Evolutionary conservation across 2,329 filamentous ascomycete species (phyloP).

Genomic region (Talaromyces albobiverticillius): DNA sequence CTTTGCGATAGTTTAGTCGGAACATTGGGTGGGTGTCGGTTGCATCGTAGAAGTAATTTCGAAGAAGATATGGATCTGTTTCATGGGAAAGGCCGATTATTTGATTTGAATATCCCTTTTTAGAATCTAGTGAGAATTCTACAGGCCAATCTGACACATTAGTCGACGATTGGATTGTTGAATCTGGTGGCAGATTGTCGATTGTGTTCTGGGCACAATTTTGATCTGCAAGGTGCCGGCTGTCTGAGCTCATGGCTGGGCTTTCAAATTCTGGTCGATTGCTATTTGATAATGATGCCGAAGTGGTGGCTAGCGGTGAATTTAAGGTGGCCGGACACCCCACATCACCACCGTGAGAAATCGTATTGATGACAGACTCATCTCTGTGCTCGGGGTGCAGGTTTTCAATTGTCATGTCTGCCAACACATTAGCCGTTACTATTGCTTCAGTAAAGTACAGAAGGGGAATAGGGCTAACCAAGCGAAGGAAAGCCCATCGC

Average conservation of each 20-base stretch:
- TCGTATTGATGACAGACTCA: background rate
- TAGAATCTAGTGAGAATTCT: conserved; percentile 1
- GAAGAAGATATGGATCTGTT: conserved; percentile 6
- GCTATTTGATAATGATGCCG: background rate
- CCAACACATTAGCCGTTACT: background rate
- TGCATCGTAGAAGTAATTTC: conserved; percentile 3
- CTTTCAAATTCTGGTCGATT: background rate
- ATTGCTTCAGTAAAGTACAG: background rate
- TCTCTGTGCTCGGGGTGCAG: background rate
- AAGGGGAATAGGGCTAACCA: background rate
- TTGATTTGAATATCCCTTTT: background rate
- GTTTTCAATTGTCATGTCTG: background rate
- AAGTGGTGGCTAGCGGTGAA: background rate
- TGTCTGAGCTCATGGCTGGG: background rate
- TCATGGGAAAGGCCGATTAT: background rate
- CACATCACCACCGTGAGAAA: background rate
- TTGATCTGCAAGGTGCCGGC: background rate
- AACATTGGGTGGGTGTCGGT: conserved; percentile 1
- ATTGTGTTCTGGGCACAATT: background rate
- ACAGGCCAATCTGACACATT: background rate
- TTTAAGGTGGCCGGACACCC: background rate
- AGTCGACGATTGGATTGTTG: background rate
- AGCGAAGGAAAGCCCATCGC: background rate
- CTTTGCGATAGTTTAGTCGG: conserved; percentile 4
- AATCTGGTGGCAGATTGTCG: background rate